phyloP scores from a whole-genome alignment of 2,329 filamentous ascomycete genomes.

The Dactylellina haptotyla region DNA sequence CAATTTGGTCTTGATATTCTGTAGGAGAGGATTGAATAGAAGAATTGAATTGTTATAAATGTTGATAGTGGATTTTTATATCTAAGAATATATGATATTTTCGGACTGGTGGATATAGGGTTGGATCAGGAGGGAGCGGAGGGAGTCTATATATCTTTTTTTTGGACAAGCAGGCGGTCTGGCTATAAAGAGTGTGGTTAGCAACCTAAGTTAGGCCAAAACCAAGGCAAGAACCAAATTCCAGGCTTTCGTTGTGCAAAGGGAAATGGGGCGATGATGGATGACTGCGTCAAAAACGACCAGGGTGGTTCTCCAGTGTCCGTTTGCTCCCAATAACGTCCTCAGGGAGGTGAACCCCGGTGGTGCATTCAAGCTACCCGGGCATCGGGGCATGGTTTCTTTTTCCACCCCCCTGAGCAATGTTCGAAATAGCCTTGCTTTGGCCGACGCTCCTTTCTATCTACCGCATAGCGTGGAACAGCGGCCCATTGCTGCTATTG shows the following conservation, averaged over 20 bases:
- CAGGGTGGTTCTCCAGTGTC: constrained; percentile 34
- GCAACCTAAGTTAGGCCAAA: constrained; percentile 38
- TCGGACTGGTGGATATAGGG: constrained; percentile 29
- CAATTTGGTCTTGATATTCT: not conserved
- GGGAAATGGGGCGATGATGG: constrained; percentile 52
- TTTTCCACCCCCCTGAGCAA: constrained; percentile 7
- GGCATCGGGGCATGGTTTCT: not conserved
- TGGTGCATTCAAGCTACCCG: constrained; percentile 10
- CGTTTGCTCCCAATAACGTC: constrained; percentile 39
- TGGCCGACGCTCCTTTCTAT: constrained; percentile 37
- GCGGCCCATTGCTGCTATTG: constrained; percentile 28
- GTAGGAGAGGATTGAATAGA: constrained; percentile 23
- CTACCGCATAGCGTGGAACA: constrained; percentile 43
- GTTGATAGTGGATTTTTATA: constrained; percentile 22
- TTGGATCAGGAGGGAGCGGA: constrained; percentile 39
- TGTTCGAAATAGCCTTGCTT: constrained; percentile 31
- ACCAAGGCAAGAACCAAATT: constrained; percentile 54
- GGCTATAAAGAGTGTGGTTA: constrained; percentile 47
- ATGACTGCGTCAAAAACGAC: constrained; percentile 52
- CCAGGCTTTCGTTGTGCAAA: constrained; percentile 51
- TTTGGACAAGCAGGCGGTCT: constrained; percentile 32
- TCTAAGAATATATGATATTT: constrained; percentile 16
- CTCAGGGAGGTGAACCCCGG: constrained; percentile 23
- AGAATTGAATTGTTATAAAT: constrained; percentile 40
- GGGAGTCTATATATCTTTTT: constrained; percentile 54